Evolutionary conservation across 441 rosid genomes (phyloP), one percentile per base, ranked within the genome.

Genomic region (Kokia cookei): DNA sequence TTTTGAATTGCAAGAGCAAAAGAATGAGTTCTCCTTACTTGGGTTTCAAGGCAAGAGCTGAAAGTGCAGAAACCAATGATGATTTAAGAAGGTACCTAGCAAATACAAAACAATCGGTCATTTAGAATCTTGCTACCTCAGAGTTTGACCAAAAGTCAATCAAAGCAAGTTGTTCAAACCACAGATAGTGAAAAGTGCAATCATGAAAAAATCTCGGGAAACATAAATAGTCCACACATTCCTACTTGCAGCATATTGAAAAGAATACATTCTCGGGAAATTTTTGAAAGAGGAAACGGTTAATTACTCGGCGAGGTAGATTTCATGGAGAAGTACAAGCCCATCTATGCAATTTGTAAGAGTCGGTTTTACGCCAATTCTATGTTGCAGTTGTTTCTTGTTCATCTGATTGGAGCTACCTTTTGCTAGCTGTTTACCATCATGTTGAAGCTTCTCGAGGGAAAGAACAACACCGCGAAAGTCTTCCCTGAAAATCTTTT

Each of bases 251-350:
- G 17, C 55, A 59, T 45, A 6, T 7, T 55, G 3, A 15, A 40
- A 50, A 51, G 6, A 60, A 14, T 27, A 29, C 72, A 68, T 65
- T 19, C 17, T 51, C 27, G 26, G 6, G 3, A 29, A 26, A 42
- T 0, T 14, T 8, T 15, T 19, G 17, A 40, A 68, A 73, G 29
- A 69, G 22, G 47, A 22, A 74, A 69, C 9, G 37, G 45, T 54
- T 72, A 14, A 79, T 73, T 87, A 90, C 97, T 94, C 97, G 7
- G 95, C 85, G 35, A 67, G 76, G 75, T 91, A 93, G 97, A 92
- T 91, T 7, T 88, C 88, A 73, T 81, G 76, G 68, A 94, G 89
- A 79, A 84, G 71, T 82, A 72, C 75, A 65, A 94, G 93, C 29
- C 97, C 93, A 63, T 94, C 88, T 72, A 87, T 78, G 82, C 97